phyloP scores from a whole-genome alignment of 495 filamentous ascomycete genomes.

The Tuber aestivum region DNA sequence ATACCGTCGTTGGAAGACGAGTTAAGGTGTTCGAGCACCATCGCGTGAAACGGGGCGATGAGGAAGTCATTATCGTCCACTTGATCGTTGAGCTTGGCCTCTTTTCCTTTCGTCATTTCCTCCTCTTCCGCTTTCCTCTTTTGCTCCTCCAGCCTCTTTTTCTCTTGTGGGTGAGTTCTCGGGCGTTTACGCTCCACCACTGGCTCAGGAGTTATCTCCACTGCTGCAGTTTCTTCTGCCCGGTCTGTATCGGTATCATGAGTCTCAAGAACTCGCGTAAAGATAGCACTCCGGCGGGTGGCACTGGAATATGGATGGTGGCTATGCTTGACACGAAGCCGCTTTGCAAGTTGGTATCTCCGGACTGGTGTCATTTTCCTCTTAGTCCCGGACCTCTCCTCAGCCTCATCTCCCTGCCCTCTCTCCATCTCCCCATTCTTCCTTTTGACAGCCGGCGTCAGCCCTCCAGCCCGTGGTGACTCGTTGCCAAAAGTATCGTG shows the following conservation, averaged over 20 bases:
- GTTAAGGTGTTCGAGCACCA: constrained; percentile 41
- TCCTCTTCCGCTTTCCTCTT: constrained; percentile 25
- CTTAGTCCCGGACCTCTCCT: neutral
- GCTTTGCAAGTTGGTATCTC: constrained; percentile 32
- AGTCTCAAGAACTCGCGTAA: constrained; percentile 21
- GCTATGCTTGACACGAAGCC: constrained; percentile 29
- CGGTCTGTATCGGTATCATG: constrained; percentile 11
- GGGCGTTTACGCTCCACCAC: constrained; percentile 23
- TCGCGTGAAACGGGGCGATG: constrained; percentile 33
- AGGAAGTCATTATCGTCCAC: constrained; percentile 17
- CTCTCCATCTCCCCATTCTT: neutral
- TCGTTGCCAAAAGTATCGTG: neutral
- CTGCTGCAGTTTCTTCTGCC: constrained; percentile 13
- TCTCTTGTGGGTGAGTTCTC: constrained; percentile 38
- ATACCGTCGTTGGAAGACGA: constrained; percentile 27
- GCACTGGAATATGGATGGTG: constrained; percentile 26
- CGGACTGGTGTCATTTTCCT: constrained; percentile 19
- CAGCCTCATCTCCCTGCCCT: neutral
- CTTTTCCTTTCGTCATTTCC: constrained; percentile 15
- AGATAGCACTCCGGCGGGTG: constrained; percentile 34
- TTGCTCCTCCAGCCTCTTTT: constrained; percentile 20
- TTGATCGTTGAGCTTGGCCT: constrained; percentile 17
- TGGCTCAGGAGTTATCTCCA: constrained; percentile 6
- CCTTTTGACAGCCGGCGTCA: constrained; percentile 4
- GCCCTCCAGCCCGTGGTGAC: neutral